Percentiles rank a stretch among this genome's conserved stretches.
These are phyloP conservation scores for Alternaria sp. DNA, from an alignment of 2,329 filamentous ascomycete genomes.

Conservation along the genomic window DNA sequence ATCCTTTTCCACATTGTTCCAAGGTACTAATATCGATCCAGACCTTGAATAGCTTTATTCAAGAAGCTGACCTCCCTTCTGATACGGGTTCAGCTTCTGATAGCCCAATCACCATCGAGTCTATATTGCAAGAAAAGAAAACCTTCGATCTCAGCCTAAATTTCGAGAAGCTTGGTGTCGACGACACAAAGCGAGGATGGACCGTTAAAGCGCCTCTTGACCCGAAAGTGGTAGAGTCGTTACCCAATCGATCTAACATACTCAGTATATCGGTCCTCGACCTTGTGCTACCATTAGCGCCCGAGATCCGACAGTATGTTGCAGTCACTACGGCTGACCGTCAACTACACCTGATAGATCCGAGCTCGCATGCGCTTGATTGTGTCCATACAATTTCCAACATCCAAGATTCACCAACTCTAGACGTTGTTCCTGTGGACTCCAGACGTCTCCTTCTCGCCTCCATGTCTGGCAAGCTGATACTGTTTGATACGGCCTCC, in stretches of 20 bases:
- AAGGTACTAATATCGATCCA: conserved; percentile 41
- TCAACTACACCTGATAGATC: conserved; percentile 58
- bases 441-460: conserved; percentile 60
- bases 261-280: conserved; percentile 59
- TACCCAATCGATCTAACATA: conserved; percentile 63
- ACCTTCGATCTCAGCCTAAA: conserved; percentile 63
- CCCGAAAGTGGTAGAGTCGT: conserved; percentile 53
- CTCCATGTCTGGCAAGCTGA: conserved; percentile 67
- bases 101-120: conserved; percentile 64
- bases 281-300: conserved; percentile 37
- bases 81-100: conserved; percentile 57
- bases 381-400: conserved; percentile 50
- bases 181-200: conserved; percentile 59
- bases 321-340: conserved; percentile 51
- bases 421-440: conserved; percentile 59
- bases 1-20: conserved; percentile 1
- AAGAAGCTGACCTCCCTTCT: conserved; percentile 62
- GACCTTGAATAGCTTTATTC: conserved; percentile 66
- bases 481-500: conserved; percentile 56
- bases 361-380: conserved; percentile 40
- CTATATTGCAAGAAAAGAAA: conserved; percentile 68
- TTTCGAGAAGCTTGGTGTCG: conserved; percentile 64
- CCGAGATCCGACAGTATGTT: conserved; percentile 35
- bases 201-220: conserved; percentile 56
- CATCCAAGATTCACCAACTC: conserved; percentile 62